Conservation (phyloP, 140 eudicot species). For the Ambrosia hybrid region DNA sequence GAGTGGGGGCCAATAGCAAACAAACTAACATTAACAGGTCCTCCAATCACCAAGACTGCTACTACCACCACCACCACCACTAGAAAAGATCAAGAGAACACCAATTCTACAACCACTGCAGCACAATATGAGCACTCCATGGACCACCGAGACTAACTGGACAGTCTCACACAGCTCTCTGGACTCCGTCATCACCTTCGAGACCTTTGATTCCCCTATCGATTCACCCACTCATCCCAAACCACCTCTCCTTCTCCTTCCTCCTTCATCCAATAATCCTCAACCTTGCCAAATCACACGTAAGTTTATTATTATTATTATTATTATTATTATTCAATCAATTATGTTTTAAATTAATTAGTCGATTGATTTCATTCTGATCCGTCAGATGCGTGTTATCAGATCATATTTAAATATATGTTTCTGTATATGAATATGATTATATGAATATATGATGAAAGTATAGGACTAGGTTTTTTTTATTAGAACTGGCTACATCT, state of each 20-base stretch:
- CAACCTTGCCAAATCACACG: conserved; percentile 69
- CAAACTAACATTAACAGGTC: background rate
- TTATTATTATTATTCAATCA: too few species aligned
- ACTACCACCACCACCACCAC: background rate
- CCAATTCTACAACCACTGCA: background rate
- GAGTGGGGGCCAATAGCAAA: too few species aligned
- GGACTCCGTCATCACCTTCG: conserved; percentile 47
- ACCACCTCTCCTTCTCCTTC: conserved; percentile 50
- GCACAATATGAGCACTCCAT: conserved; percentile 15
- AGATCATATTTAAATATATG: too few species aligned
- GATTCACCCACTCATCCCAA: conserved; percentile 33
- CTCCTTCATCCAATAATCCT: conserved; percentile 45
- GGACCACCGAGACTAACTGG: conserved; percentile 62
- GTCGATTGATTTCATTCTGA: too few species aligned
- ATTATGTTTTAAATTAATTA: too few species aligned
- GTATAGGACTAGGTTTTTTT: too few species aligned
- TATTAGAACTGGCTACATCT: too few species aligned
- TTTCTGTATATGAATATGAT: too few species aligned
- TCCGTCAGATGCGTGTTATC: too few species aligned
- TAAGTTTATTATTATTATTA: too few species aligned
- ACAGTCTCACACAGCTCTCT: conserved; percentile 53
- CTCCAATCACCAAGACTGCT: background rate
- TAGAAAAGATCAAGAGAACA: background rate
- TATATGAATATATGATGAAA: too few species aligned
- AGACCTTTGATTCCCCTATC: conserved; percentile 59